Percentiles rank a stretch among this genome's conserved stretches.
Conservation (phyloP, 1,139 yeast species). For the Geotrichum candidum region DNA sequence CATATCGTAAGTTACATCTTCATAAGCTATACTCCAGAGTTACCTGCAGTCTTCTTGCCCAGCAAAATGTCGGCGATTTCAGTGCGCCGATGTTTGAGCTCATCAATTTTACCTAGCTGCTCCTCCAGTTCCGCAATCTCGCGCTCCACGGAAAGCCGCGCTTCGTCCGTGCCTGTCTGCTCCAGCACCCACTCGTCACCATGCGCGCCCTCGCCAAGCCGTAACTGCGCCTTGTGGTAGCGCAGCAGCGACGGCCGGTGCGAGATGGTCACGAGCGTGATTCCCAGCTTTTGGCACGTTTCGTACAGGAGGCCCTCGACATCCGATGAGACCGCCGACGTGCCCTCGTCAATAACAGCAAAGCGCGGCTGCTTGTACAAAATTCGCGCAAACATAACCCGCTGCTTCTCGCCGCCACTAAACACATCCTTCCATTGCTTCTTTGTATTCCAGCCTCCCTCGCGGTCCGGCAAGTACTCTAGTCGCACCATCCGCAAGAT, state of each 20-base stretch:
- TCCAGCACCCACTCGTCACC: conserved; percentile 45
- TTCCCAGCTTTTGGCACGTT: conserved; percentile 58
- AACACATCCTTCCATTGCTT: conserved; percentile 88
- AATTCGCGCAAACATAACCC: conserved; percentile 83
- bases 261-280: conserved; percentile 76
- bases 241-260: conserved; percentile 82
- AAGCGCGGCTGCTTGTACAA: conserved; percentile 75
- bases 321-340: conserved; percentile 88
- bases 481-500: conserved; percentile 71
- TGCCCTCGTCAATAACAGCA: conserved; percentile 86
- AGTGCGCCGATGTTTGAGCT: conserved; percentile 31
- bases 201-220: conserved; percentile 58
- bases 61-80: conserved; percentile 29
- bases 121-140: conserved; percentile 33
- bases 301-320: conserved; percentile 87
- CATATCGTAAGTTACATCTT: background rate
- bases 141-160: conserved; percentile 33
- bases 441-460: conserved; percentile 53
- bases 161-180: conserved; percentile 27
- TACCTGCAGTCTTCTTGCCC: conserved; percentile 10
- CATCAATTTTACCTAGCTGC: conserved; percentile 31
- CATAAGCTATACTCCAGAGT: background rate
- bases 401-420: conserved; percentile 93
- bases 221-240: conserved; percentile 64
- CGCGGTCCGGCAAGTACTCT: conserved; percentile 65